phyloP scores from a whole-genome alignment of 345 rosid species.

The Capsella bursapastoris region DNA sequence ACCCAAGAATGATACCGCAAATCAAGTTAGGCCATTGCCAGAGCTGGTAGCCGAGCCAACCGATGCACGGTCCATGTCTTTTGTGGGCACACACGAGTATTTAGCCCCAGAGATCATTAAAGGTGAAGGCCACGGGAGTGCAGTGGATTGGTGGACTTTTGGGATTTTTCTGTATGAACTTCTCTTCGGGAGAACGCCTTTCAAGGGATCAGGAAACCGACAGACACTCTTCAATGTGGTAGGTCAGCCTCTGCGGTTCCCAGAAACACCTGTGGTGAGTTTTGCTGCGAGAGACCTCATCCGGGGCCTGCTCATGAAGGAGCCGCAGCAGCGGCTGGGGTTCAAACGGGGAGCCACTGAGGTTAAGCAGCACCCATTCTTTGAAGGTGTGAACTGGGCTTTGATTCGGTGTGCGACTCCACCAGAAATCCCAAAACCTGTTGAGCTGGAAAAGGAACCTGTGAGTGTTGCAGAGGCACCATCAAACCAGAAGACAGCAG shows the following conservation, averaged over 20 bases:
- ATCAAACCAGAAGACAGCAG: slow-evolving; percentile 56
- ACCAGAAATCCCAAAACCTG: slow-evolving; percentile 84
- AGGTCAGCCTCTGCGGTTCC: slow-evolving; percentile 91
- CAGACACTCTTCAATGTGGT: slow-evolving; percentile 86
- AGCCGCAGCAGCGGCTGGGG: slow-evolving; percentile 84
- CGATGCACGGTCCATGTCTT: slow-evolving; percentile 91
- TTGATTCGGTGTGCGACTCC: slow-evolving; percentile 86
- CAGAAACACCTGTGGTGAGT: slow-evolving; percentile 78
- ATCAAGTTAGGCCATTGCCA: slow-evolving; percentile 83
- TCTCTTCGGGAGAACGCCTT: slow-evolving; percentile 89
- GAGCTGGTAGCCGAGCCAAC: slow-evolving; percentile 95
- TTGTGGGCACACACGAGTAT: slow-evolving; percentile 92
- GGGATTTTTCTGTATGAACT: slow-evolving; percentile 88
- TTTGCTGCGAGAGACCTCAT: slow-evolving; percentile 86
- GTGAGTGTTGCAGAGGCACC: slow-evolving; percentile 50
- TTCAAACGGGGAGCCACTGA: slow-evolving; percentile 91
- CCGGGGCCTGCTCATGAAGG: slow-evolving; percentile 78
- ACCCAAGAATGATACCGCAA: slow-evolving; percentile 66
- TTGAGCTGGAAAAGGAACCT: slow-evolving; percentile 61
- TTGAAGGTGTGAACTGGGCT: slow-evolving; percentile 96
- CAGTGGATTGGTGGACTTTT: slow-evolving; percentile 98
- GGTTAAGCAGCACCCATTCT: slow-evolving; percentile 92
- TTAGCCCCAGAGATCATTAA: slow-evolving; percentile 90
- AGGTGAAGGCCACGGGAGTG: slow-evolving; percentile 98
- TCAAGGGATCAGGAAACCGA: slow-evolving; percentile 89